Evolutionary conservation across 2,329 filamentous ascomycete genomes (phyloP), one percentile per base, ranked within the genome.

Genomic region (Verruconis gallopava): DNA sequence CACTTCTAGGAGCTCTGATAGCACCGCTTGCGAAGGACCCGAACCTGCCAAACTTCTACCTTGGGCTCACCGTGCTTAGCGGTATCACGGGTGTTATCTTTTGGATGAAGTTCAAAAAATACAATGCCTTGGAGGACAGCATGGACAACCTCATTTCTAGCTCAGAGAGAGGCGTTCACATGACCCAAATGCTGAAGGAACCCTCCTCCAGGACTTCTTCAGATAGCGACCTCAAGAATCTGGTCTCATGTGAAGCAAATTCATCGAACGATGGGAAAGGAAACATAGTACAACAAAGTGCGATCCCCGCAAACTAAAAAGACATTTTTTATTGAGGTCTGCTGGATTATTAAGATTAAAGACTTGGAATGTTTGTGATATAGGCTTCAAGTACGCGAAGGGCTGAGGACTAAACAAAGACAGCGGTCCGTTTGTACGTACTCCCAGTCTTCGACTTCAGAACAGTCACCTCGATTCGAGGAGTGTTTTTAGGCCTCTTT

Each of bases 41-140:
- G 17, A 67, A 75, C 49, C 69, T 81, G 50, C 53, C 78, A 44
- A 81, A 76, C 75, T 71, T 83, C 67, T 81, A 80, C 51, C 64
- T 66, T 18, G 72, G 72, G 15, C 58, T 80, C n/a, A 68, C 67
- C 4, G 51, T 60, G 41, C 64, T 65, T 13, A 68, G 71, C 1
- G 66, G 67, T 41, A 20, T 63, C 2, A 62, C 66, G 3, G 72
- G 72, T 17, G 59, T 64, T 21, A 47, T 71, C 43, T 80, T 81
- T 58, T 77, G 65, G 57, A 20, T 62, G 21, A 49, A 63, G 37
- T 75, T 71, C 59, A 60, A 55, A 22, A 44, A 42, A 15, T 46
- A 47, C 22, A 47, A 47, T 30, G 36, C 37, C 3, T 19, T 21
- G 3, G 42, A 44, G 37, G 42, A 44, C 12, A n/a, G 18, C 34